A percentile compares a stretch with the other conserved stretches of the same genome.
phyloP scores from a whole-genome alignment of 768 basidiomycete species.

The Lactarius indigo region DNA sequence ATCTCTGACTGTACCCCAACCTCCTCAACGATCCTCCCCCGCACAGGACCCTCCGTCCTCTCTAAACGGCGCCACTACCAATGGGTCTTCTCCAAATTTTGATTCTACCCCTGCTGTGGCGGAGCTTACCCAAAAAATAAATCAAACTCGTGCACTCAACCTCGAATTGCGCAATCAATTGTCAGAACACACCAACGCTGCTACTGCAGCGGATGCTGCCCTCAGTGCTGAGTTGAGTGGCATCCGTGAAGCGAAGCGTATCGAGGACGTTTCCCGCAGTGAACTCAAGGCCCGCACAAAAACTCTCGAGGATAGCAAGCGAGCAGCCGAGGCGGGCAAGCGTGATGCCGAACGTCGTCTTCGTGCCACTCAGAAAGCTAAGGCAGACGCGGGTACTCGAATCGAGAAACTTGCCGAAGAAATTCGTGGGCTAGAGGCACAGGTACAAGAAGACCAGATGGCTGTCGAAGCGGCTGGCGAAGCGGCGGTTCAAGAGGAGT shows the following conservation, averaged over 20 bases:
- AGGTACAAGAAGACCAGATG: conserved; percentile 22
- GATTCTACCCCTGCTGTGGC: conserved; percentile 69
- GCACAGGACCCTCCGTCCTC: conserved; percentile 16
- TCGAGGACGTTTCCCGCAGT: conserved; percentile 73
- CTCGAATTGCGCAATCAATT: conserved; percentile 70
- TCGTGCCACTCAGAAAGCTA: conserved; percentile 58
- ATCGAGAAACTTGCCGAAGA: conserved; percentile 54
- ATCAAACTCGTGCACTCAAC: conserved; percentile 55
- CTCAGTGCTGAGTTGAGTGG: conserved; percentile 63
- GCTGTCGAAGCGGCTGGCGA: conserved; percentile 8
- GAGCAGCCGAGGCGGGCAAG: conserved; percentile 73
- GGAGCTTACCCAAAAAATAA: conserved; percentile 74
- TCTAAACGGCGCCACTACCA: conserved; percentile 18
- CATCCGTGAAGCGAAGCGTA: conserved; percentile 75
- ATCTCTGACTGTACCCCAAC: conserved; percentile 28
- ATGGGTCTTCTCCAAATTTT: conserved; percentile 38
- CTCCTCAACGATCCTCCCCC: conserved; percentile 21
- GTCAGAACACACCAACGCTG: conserved; percentile 39
- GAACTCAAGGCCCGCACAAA: conserved; percentile 86
- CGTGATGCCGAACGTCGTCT: conserved; percentile 88
- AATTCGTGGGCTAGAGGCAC: conserved; percentile 49
- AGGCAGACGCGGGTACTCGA: conserved; percentile 57
- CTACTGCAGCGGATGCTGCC: conserved; percentile 50
- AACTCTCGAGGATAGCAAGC: conserved; percentile 79
- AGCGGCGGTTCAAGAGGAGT: conserved; percentile 32